Evolutionary conservation across 2,329 filamentous ascomycete genomes (phyloP), one percentile per base, ranked within the genome.

Genomic region (Blastomyces parvus): DNA sequence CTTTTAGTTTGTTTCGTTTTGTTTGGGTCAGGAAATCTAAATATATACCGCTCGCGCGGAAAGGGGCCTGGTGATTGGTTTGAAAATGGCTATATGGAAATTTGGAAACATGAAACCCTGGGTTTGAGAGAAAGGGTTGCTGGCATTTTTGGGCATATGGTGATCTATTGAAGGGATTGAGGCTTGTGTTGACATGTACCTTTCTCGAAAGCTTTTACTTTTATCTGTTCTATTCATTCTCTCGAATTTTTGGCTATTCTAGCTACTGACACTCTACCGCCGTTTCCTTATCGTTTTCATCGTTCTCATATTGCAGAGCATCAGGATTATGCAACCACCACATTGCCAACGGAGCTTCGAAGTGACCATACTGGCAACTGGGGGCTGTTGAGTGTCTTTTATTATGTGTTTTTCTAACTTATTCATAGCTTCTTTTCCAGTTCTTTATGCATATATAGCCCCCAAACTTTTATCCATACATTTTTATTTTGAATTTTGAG

Each of bases 41-140:
- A 52, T 44, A 62, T 63, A 58, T 61, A 64, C 66, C 66, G 66
- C 66, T 64, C 66, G 62, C 64, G 66, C 66, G 66, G 66, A 63
- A 61, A 57, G 65, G 62, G 64, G 65, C 63, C 30, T 56, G 65
- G 66, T 19, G 61, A 64, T 66, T 62, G 59, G 66, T 53, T 30
- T 13, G 57, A 59, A 30, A 59, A 33, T 22, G 38, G 30, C 27
- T 46, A 59, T 19, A 66, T 44, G 64, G 64, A 25, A 46, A 46
- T 36, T 40, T 59, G 57, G 57, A 22, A 46, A 42, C 40, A 46
- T 27, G 14, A 33, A 33, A 25, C 57, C 25, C 57, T 30, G 50
- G 44, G 38, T n/a, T 40, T 33, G 19, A 6, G 59, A 33, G 46
- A 61, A 61, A 44, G 30, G 59, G 25, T 30, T 59, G 17, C 33